Base-by-base conservation (phyloP, 805 yeast genomes). In the Wickerhamomyces kurtzmanii region DNA sequence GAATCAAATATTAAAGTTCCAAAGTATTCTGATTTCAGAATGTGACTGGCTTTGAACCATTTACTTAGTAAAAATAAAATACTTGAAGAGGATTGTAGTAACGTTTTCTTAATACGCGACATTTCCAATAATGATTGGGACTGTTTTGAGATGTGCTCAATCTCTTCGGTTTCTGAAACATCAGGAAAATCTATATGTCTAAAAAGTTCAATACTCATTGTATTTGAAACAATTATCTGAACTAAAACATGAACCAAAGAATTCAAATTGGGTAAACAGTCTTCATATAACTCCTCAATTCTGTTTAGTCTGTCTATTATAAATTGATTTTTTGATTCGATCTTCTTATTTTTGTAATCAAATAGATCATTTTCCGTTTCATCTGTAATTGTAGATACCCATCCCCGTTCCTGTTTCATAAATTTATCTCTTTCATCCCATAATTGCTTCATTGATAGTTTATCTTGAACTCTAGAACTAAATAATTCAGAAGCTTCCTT, bases 21-120 rank as follows among this genome's bases (percentile, higher is more conserved):
- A 10, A 89, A 55, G 41, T 77, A 82, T 47, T 85, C 93, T 48
- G 67, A 76, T 49, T 89, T 87, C 37, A 87, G 49, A 3, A 85
- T 57, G 48, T 91, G 96, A 24, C 73, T 78, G 8, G 66, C 49
- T 45, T 81, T 82, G 48, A 83, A 78, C 96, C 96, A 87, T 41
- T 67, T 68, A 19, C 78, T 47, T 13, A 91, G 45, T 13, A 71
- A 40, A 8, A 56, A 40, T 2, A 84, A 31, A 2, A 74, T 64
- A 2, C 70, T 68, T 1, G 78, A 59, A 3, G 77, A 56, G 4
- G 77, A 68, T 38, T 75, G 79, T 28, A 78, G 43, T 2, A 76
- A 57, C 4, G 71, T 53, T 40, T 81, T 89, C 37, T 76, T 78
- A n/a, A 70, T 57, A 36, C 78, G 63, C 5, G 61, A 35, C 3